Evolutionary conservation across 495 filamentous ascomycete species (phyloP).

Genomic region (Hypoxylon perforatum): DNA sequence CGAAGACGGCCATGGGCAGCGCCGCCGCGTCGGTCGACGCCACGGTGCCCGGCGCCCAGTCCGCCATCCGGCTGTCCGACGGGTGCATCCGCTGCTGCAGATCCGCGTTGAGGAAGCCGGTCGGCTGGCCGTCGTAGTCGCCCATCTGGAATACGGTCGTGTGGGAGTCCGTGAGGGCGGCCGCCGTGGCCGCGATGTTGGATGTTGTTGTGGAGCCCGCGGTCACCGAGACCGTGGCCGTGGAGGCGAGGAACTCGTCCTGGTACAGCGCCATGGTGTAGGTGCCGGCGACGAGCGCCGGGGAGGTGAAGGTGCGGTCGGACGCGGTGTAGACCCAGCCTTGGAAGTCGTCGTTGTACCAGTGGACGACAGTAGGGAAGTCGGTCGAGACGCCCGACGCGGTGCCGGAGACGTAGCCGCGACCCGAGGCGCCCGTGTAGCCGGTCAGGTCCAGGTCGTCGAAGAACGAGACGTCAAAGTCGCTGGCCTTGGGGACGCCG

Average conservation of each 20-base stretch:
- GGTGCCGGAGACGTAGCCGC: constrained; percentile 45
- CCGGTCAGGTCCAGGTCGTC: constrained; percentile 44
- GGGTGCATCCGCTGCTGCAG: constrained; percentile 48
- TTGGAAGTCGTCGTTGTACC: constrained; percentile 46
- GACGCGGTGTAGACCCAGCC: constrained; percentile 41
- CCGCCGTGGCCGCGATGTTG: constrained; percentile 43
- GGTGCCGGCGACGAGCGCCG: constrained; percentile 43
- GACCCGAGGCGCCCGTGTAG: constrained; percentile 44
- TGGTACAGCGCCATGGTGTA: constrained; percentile 49
- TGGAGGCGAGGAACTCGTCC: constrained; percentile 46
- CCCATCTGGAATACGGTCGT: constrained; percentile 40
- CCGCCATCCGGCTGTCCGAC: constrained; percentile 45
- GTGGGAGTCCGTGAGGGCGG: constrained; percentile 33
- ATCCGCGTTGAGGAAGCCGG: constrained; percentile 49
- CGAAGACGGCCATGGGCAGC: constrained; percentile 48
- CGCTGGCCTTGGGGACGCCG: constrained; percentile 42
- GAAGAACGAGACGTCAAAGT: constrained; percentile 49
- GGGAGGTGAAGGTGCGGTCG: constrained; percentile 39
- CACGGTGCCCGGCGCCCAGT: constrained; percentile 44
- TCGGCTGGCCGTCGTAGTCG: constrained; percentile 48
- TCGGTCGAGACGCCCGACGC: constrained; percentile 41
- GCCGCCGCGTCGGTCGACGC: constrained; percentile 34
- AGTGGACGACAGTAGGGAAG: constrained; percentile 46
- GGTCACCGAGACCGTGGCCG: constrained; percentile 36
- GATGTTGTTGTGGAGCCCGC: constrained; percentile 42